Percentiles rank a stretch among this genome's conserved stretches.
Evolutionary conservation across 768 basidiomycete species (phyloP).

Genomic region (Russula sp.): DNA sequence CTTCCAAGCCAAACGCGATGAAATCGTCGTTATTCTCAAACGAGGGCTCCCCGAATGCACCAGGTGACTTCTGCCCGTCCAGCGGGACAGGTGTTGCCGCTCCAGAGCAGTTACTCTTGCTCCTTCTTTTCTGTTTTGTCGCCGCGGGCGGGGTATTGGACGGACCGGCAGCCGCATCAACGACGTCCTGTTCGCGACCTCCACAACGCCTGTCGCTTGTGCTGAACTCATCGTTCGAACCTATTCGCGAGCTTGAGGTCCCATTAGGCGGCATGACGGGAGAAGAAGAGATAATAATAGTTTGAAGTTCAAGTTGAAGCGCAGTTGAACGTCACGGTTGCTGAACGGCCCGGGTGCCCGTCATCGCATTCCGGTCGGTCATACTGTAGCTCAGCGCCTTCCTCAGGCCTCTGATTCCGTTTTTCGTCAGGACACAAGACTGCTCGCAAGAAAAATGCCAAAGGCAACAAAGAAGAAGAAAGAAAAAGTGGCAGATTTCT

Average conservation of each 20-base stretch:
- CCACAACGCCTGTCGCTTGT: neutral
- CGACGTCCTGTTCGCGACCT: neutral
- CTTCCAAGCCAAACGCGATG: conserved; percentile 13
- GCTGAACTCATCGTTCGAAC: neutral
- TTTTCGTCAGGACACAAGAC: neutral
- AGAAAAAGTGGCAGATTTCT: conserved; percentile 84
- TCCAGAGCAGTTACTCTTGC: conserved; percentile 6
- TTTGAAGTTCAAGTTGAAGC: neutral
- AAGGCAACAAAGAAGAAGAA: conserved; percentile 84
- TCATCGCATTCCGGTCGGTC: no score
- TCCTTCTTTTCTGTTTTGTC: conserved; percentile 2
- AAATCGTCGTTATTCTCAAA: conserved; percentile 19
- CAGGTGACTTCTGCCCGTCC: neutral
- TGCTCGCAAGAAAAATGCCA: conserved; percentile 47
- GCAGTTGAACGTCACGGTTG: neutral
- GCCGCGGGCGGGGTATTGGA: neutral
- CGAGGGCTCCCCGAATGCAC: neutral
- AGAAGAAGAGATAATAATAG: neutral
- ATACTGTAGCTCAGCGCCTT: no score
- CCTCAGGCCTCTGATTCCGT: no score
- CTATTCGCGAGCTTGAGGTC: neutral
- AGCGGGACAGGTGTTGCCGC: conserved; percentile 1
- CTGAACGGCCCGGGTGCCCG: conserved; percentile 6
- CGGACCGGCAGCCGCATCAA: neutral
- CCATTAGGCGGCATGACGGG: neutral